A percentile compares a stretch with the other conserved stretches of the same genome.
phyloP scores from a whole-genome alignment of 768 basidiomycete genomes.

The Phlegmacium glaucopus region DNA sequence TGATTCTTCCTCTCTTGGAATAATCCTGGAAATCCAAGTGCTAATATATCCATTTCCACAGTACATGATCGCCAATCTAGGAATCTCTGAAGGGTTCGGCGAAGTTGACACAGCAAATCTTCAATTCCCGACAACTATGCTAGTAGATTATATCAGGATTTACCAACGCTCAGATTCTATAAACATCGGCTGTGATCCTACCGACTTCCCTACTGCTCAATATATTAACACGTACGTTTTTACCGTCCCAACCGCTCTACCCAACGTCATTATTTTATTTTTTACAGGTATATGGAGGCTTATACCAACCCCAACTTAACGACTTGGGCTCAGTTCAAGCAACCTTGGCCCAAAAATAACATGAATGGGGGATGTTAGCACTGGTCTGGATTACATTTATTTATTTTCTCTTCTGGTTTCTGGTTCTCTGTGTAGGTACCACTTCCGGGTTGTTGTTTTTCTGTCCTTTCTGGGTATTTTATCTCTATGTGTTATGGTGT shows the following conservation, averaged over 20 bases:
- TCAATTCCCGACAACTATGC: conserved; percentile 53
- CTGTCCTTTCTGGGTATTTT: neutral
- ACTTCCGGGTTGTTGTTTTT: neutral
- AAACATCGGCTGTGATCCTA: conserved; percentile 66
- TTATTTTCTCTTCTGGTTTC: neutral
- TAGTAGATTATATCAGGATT: conserved; percentile 76
- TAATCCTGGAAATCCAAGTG: conserved; percentile 32
- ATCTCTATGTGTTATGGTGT: neutral
- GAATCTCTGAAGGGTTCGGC: conserved; percentile 65
- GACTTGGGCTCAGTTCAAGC: conserved; percentile 41
- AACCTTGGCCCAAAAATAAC: conserved; percentile 56
- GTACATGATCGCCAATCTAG: conserved; percentile 68
- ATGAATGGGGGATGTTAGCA: conserved; percentile 8
- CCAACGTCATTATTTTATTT: conserved; percentile 9
- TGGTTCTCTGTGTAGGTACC: neutral
- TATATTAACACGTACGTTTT: conserved; percentile 63
- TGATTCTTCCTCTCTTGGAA: conserved; percentile 15
- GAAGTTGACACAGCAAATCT: conserved; percentile 51
- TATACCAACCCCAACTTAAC: conserved; percentile 60
- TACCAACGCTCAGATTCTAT: conserved; percentile 47
- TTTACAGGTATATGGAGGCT: conserved; percentile 52
- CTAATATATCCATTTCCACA: conserved; percentile 23
- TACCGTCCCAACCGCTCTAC: neutral
- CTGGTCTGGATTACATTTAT: no score
- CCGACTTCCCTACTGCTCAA: conserved; percentile 58